Evolutionary conservation across 805 yeast species (phyloP).

Genomic region (Candida ficus): DNA sequence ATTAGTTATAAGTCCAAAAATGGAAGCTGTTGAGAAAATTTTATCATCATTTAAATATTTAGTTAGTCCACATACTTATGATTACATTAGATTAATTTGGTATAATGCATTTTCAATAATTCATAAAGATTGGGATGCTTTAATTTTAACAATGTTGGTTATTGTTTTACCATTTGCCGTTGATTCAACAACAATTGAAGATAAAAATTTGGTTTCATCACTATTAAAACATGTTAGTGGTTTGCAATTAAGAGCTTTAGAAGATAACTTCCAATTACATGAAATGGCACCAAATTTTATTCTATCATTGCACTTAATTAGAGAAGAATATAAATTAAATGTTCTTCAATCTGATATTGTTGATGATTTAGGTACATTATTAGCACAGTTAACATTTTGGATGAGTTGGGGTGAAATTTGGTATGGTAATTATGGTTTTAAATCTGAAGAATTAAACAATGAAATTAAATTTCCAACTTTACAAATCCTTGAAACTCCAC

Average conservation of each 20-base stretch:
- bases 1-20: conserved; percentile 40
- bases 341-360: conserved; percentile 34
- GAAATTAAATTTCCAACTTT: conserved; percentile 33
- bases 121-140: conserved; percentile 55
- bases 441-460: conserved; percentile 31
- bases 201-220: conserved; percentile 11
- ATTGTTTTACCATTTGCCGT: conserved; percentile 42
- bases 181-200: conserved; percentile 16
- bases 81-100: conserved; percentile 61
- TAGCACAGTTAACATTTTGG: conserved; percentile 60
- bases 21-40: conserved; percentile 38
- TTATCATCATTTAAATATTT: conserved; percentile 47
- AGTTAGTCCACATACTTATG: conserved; percentile 53
- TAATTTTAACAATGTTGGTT: conserved; percentile 45
- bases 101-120: conserved; percentile 44
- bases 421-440: conserved; percentile 49
- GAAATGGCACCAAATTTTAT: conserved; percentile 59
- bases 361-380: conserved; percentile 42
- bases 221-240: conserved; percentile 10
- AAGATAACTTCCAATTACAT: conserved; percentile 33
- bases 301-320: conserved; percentile 63
- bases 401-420: conserved; percentile 72
- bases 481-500: conserved; percentile 45
- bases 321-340: conserved; percentile 71
- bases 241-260: conserved; percentile 19